Evolutionary conservation across 176 grass and related monocot genomes (phyloP), one percentile per base, ranked within the genome.

Genomic region (Tuctoria greenei): DNA sequence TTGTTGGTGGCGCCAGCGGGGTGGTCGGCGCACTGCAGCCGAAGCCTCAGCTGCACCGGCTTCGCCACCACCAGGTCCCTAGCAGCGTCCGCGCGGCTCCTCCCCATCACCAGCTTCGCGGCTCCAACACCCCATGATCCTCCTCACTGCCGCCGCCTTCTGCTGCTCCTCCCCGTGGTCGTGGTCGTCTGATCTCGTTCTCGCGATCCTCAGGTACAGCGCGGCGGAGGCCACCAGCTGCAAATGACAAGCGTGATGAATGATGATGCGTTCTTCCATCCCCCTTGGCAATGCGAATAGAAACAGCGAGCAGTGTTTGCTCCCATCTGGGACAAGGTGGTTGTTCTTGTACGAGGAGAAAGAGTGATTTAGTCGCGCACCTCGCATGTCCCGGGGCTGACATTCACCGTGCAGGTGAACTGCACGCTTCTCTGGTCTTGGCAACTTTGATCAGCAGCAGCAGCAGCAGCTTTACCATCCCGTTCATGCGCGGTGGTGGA

Each of bases 371-470:
- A 67, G 47, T 72, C 34, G 40, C 49, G 5, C 70, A 98, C 95
- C 91, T 98, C 95, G 24, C 88, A 82, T 47, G 84, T 94, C 71
- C 95, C 95, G 78, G 95, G 95, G 74, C 95, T 98, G 47, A 89
- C 86, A 38, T 82, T 87, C 45, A 93, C 64, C 13, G 64, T 36
- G 56, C 91, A 88, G 67, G 67, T 71, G 67, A 98, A 93, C 44
- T 84, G 72, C 61, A 87, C 81, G 10, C 36, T 90, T 75, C 75
- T 67, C 70, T 86, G 83, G 47, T 94, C 86, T 71, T 79, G 84
- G 65, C 79, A 83, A 50, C 17, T 76, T 63, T 43, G 83, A 26
- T 80, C 69, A 49, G 71, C n/a, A n/a, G n/a, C n/a, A n/a, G n/a
- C n/a, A n/a, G n/a, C n/a, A n/a, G n/a, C 51, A 25, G 72, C 56